Evolutionary conservation across 805 yeast genomes (phyloP).

Genomic region (Torulaspora gathmanii): DNA sequence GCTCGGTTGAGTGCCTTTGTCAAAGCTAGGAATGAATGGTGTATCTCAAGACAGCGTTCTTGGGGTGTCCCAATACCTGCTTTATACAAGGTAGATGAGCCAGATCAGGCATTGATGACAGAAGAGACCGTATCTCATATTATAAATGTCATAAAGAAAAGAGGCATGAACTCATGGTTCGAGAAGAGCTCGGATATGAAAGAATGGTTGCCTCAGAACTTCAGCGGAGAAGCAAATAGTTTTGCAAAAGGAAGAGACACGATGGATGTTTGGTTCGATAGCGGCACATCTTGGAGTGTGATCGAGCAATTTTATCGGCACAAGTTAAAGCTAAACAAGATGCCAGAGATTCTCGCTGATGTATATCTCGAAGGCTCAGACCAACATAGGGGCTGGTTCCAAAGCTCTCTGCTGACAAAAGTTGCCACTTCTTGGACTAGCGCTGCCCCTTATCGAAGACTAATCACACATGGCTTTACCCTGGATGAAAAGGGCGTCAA

Average conservation of each 20-base stretch:
- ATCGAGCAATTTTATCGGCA: conserved; percentile 36
- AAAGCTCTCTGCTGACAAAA: conserved; percentile 80
- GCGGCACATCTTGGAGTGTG: conserved; percentile 82
- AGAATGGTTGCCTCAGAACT: conserved; percentile 66
- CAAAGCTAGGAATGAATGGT: conserved; percentile 85
- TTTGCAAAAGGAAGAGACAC: conserved; percentile 77
- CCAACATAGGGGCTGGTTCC: conserved; percentile 99
- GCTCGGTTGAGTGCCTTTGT: conserved; percentile 71
- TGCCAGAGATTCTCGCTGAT: conserved; percentile 57
- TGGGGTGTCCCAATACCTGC: conserved; percentile 99
- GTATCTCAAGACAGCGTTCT: conserved; percentile 89
- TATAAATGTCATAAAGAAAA: conserved; percentile 48
- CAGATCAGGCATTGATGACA: conserved; percentile 62
- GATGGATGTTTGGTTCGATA: conserved; percentile 99
- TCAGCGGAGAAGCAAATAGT: conserved; percentile 39
- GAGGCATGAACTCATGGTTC: conserved; percentile 83
- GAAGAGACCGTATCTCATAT: conserved; percentile 52
- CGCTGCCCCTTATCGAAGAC: conserved; percentile 61
- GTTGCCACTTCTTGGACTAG: conserved; percentile 43
- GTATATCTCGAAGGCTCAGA: conserved; percentile 96
- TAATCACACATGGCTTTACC: conserved; percentile 91
- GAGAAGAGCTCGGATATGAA: conserved; percentile 39
- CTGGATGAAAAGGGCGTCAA: conserved; percentile 80
- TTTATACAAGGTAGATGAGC: conserved; percentile 49
- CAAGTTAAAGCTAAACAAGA: conserved; percentile 32